Conservation (phyloP, 108 stramenopile species). For the Pseudonitzschia multiseries region DNA sequence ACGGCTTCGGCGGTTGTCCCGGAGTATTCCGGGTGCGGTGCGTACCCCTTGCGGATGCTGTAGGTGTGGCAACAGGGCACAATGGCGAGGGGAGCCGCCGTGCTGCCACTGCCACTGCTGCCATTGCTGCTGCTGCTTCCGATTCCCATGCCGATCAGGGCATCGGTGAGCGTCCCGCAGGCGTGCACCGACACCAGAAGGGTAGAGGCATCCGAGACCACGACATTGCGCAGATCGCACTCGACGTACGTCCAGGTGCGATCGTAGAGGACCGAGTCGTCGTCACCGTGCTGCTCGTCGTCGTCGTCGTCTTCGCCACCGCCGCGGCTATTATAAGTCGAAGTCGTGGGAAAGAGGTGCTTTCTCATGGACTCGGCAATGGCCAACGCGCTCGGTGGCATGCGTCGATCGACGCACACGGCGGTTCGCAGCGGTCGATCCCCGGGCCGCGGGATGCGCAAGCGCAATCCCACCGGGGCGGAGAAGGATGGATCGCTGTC, state of each 20-base stretch:
- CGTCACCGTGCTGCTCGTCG: not conserved
- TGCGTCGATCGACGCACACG: slow-evolving; percentile 58
- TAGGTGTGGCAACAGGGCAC: slow-evolving; percentile 65
- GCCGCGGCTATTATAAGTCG: too few species aligned
- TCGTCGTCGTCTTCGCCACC: not conserved
- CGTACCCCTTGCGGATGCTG: not conserved
- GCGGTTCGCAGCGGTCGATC: slow-evolving; percentile 39
- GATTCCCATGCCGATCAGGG: slow-evolving; percentile 45
- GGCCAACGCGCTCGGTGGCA: slow-evolving; percentile 60
- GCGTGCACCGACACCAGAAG: slow-evolving; percentile 60
- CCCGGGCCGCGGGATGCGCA: not conserved
- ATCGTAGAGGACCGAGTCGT: slow-evolving; percentile 15
- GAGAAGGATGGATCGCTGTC: not conserved
- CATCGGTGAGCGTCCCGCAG: slow-evolving; percentile 56
- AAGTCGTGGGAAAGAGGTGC: slow-evolving; percentile 44
- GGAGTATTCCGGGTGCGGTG: not conserved
- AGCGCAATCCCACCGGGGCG: too few species aligned
- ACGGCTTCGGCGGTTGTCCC: not conserved
- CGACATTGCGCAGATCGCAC: slow-evolving; percentile 41
- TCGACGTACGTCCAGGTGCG: slow-evolving; percentile 59
- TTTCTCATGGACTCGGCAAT: slow-evolving; percentile 46
- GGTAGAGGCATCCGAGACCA: slow-evolving; percentile 48
- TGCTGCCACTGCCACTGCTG: too few species aligned
- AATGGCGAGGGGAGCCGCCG: slow-evolving; percentile 54
- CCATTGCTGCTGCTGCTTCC: too few species aligned